phyloP scores from a whole-genome alignment of 2,329 filamentous ascomycete genomes.

The Diplodia intermedia region DNA sequence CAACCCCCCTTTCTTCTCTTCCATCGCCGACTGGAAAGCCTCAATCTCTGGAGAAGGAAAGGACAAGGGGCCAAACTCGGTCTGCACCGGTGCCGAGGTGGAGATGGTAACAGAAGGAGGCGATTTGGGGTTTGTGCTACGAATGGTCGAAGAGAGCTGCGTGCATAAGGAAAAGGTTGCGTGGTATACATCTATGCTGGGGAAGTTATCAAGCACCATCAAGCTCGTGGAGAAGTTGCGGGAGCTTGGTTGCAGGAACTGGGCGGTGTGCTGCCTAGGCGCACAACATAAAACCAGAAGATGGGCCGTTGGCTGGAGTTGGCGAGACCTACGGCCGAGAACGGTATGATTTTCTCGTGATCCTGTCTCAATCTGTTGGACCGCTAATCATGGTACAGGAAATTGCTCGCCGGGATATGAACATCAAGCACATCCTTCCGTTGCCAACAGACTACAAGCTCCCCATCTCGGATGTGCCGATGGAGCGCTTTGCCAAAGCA shows the following conservation, averaged over 20 bases:
- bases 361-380: constrained; percentile 60
- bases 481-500: constrained; percentile 9
- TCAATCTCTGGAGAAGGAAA: constrained; percentile 68
- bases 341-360: constrained; percentile 38
- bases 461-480: constrained; percentile 50
- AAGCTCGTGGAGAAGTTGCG: constrained; percentile 67
- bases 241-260: constrained; percentile 60
- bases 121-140: constrained; percentile 75
- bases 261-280: constrained; percentile 79
- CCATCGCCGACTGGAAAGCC: constrained; percentile 69
- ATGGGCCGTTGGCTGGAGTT: constrained; percentile 83
- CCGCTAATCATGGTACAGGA: constrained; percentile 1
- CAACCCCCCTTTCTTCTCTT: constrained; percentile 94
- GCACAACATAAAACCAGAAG: constrained; percentile 77
- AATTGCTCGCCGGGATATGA: constrained; percentile 35
- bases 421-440: constrained; percentile 53
- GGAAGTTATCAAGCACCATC: constrained; percentile 73
- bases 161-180: constrained; percentile 39
- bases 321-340: constrained; percentile 23
- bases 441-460: constrained; percentile 37
- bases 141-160: constrained; percentile 72
- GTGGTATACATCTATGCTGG: constrained; percentile 94
- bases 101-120: constrained; percentile 89
- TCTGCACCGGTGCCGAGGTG: constrained; percentile 75
- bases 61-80: constrained; percentile 70